A percentile compares a stretch with the other conserved stretches of the same genome.
Conservation (phyloP, 768 basidiomycete genomes). For the Leccinum uliginosum region DNA sequence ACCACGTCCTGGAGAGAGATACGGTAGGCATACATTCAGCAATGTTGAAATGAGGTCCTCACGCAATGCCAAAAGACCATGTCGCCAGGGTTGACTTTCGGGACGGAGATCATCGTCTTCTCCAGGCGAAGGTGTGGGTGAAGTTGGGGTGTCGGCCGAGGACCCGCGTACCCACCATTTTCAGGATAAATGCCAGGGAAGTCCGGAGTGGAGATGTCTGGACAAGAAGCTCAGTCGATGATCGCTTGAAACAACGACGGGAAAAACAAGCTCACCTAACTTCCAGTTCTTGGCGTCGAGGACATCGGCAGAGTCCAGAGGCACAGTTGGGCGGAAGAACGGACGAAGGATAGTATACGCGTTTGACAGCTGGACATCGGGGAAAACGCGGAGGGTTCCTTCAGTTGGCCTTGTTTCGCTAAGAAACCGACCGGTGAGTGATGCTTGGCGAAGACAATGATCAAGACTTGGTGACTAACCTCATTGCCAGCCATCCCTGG, state of each 20-base stretch:
- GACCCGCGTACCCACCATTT: conserved; percentile 31
- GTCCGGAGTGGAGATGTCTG: conserved; percentile 44
- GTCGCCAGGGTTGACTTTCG: conserved; percentile 70
- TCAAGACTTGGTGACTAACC: conserved; percentile 33
- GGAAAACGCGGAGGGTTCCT: conserved; percentile 68
- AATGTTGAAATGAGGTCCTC: conserved; percentile 5
- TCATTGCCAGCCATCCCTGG: conserved; percentile 76
- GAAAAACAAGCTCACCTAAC: conserved; percentile 33
- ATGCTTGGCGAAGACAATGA: not conserved
- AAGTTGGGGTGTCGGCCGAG: conserved; percentile 45
- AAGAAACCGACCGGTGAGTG: not conserved
- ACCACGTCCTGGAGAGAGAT: conserved; percentile 36
- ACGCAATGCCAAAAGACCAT: conserved; percentile 77
- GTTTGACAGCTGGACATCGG: conserved; percentile 60
- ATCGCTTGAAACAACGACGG: conserved; percentile 17
- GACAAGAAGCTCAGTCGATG: conserved; percentile 5
- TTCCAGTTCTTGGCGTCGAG: conserved; percentile 51
- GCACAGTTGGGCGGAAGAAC: conserved; percentile 58
- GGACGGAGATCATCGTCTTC: conserved; percentile 65
- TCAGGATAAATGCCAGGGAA: conserved; percentile 45
- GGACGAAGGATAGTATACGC: conserved; percentile 72
- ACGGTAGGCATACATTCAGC: not conserved
- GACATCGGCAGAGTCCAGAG: conserved; percentile 38
- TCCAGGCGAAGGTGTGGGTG: conserved; percentile 68
- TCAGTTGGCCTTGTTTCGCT: conserved; percentile 65